Conservation (phyloP, 1,284 basidiomycete genomes). For the Ganoderma lucidum region DNA sequence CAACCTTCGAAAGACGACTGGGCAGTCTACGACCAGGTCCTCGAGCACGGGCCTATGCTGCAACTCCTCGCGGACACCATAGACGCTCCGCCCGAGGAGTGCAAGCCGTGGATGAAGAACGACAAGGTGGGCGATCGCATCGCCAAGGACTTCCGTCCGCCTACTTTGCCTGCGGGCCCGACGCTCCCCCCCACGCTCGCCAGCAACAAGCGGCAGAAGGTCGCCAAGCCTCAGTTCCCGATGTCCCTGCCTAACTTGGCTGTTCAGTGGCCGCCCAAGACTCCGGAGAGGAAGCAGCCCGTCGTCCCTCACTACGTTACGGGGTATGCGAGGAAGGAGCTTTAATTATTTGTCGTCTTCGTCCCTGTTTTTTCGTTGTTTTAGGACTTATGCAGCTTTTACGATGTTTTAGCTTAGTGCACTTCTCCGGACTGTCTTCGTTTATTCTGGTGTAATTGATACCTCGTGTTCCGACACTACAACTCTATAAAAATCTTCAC, state of each 20-base stretch:
- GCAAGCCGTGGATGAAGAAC: background rate
- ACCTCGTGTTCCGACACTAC: no score
- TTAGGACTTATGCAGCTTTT: no score
- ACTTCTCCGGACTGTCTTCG: no score
- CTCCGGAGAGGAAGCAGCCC: background rate
- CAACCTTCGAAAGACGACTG: no score
- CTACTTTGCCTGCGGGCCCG: background rate
- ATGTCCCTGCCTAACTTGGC: background rate
- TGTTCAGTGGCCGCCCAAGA: background rate
- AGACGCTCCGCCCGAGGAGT: no score
- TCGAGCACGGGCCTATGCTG: no score
- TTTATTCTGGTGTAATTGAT: no score
- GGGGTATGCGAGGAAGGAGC: background rate
- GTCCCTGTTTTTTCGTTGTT: background rate
- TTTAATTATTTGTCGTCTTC: background rate
- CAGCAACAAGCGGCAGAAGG: background rate
- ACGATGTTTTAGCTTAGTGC: no score
- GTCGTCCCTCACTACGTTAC: background rate
- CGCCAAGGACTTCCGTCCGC: background rate
- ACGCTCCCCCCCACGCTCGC: background rate
- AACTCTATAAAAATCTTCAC: no score
- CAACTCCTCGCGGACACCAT: no score
- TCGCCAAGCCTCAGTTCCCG: background rate
- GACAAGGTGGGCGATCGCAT: slow-evolving; percentile 10
- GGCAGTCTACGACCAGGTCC: no score